Evolutionary conservation across 495 filamentous ascomycete genomes (phyloP).

Genomic region (Pyrenula massariospora): DNA sequence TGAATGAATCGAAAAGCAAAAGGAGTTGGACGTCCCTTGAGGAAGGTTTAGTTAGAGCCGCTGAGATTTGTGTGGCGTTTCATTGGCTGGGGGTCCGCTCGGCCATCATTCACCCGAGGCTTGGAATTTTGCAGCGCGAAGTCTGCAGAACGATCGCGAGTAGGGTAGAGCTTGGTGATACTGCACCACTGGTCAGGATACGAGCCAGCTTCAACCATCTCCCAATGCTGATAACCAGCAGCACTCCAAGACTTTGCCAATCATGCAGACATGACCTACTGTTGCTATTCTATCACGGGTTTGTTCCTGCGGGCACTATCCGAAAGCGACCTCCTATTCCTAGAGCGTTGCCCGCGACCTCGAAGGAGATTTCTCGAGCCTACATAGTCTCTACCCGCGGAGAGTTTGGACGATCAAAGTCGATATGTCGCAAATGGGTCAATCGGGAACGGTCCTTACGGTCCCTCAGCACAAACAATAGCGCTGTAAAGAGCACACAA

Average conservation of each 20-base stretch:
- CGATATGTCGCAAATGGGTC: not conserved
- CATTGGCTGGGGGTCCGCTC: no score
- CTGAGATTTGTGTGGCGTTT: no score
- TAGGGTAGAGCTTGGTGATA: no score
- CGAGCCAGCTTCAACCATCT: not conserved
- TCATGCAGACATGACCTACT: not conserved
- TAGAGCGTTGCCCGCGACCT: not conserved
- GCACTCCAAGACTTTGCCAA: not conserved
- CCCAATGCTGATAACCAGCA: not conserved
- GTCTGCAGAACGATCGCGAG: not conserved
- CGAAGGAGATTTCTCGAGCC: not conserved
- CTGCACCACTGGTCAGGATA: not conserved
- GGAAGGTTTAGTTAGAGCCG: no score
- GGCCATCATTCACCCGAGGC: not conserved
- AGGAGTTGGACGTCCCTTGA: no score
- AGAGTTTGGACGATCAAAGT: not conserved
- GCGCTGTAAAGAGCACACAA: no score
- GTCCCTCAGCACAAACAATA: not conserved
- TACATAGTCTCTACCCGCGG: not conserved
- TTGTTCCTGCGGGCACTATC: not conserved
- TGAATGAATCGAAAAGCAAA: no score
- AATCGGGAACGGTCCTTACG: not conserved
- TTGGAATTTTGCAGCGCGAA: not conserved
- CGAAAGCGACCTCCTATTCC: not conserved
- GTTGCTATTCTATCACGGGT: not conserved